Percentiles rank a stretch among this genome's conserved stretches.
Conservation (phyloP, 108 stramenopile species). For the Schizochytrium sp. region DNA sequence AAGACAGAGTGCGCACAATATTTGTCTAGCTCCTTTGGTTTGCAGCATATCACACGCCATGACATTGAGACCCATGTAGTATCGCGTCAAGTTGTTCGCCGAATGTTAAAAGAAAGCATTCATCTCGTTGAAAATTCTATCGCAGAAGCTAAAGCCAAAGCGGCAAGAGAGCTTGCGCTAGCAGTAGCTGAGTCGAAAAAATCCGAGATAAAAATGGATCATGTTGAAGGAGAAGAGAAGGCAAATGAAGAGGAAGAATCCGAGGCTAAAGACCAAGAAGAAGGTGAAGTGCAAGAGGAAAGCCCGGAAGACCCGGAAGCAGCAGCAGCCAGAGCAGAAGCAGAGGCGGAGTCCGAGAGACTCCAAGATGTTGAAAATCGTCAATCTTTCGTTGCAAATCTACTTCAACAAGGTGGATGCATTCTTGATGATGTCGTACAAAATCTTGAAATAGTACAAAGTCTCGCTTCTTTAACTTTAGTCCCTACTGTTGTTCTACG, state of each 20-base stretch:
- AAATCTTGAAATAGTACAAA: not conserved
- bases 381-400: not conserved
- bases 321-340: not conserved
- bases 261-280: not conserved
- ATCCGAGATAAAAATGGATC: not conserved
- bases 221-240: not conserved
- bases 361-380: not conserved
- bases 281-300: not conserved
- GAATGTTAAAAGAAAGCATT: not conserved
- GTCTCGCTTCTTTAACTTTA: not conserved
- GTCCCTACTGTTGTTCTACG: conserved; percentile 16
- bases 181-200: not conserved
- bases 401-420: not conserved
- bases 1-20: not conserved
- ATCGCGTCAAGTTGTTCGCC: not conserved
- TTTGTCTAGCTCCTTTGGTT: not conserved
- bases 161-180: not conserved
- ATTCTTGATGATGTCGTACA: conserved; percentile 15
- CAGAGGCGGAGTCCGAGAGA: not conserved
- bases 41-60: not conserved
- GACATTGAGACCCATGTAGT: conserved; percentile 19
- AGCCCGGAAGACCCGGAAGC: not conserved
- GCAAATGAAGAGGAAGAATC: not conserved
- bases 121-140: not conserved
- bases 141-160: not conserved